Conservation (phyloP, 352 stramenopile species). For the Phytopythium vexans region DNA sequence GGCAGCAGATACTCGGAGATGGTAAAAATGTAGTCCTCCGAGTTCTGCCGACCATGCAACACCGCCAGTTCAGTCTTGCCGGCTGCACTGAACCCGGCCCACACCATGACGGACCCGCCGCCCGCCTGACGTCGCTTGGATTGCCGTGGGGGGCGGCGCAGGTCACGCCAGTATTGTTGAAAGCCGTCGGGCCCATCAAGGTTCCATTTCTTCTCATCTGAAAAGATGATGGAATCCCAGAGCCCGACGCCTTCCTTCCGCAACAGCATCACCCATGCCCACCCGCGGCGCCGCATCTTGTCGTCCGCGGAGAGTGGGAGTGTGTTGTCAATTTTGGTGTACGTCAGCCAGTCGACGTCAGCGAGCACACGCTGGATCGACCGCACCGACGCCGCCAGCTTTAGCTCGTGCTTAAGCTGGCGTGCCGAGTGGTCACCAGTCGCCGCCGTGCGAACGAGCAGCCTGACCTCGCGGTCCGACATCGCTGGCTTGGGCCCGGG, state of each 20-base stretch:
- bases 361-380: conserved; percentile 10
- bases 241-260: not conserved
- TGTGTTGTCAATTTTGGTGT: conserved; percentile 14
- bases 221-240: conserved; percentile 32
- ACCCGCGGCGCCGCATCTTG: not conserved
- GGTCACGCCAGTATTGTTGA: conserved; percentile 25
- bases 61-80: conserved; percentile 11
- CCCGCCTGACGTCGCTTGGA: conserved; percentile 12
- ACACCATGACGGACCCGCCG: conserved; percentile 22
- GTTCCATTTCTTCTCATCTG: conserved; percentile 41
- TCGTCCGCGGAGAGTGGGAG: conserved; percentile 7
- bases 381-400: conserved; percentile 9
- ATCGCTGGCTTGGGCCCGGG: no score
- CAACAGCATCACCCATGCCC: conserved; percentile 8
- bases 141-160: not conserved
- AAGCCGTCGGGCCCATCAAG: conserved; percentile 32
- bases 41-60: conserved; percentile 15
- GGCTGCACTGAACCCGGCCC: conserved; percentile 10
- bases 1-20: conserved; percentile 24
- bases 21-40: conserved; percentile 17
- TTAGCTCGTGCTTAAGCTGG: conserved; percentile 11
- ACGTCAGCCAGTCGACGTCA: conserved; percentile 13
- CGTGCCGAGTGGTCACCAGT: no score
- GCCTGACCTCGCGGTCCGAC: no score
- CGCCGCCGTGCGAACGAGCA: no score